Base-by-base conservation (phyloP, 2,329 filamentous ascomycete genomes). In the Trichophyton verrucosum region DNA sequence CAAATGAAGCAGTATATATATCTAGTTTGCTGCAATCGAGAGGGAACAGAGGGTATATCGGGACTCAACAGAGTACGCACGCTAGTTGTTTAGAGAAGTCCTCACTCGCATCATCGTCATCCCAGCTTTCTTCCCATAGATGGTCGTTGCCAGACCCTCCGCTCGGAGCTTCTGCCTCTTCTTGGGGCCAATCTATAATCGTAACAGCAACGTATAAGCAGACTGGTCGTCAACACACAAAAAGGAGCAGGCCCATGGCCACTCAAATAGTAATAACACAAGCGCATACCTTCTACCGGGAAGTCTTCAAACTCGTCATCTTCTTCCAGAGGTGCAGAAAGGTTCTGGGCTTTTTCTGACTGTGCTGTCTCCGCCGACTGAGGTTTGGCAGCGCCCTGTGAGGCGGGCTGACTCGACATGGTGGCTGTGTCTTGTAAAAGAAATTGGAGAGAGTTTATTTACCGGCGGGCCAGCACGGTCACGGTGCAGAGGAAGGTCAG, bases 221-320 rank as follows among this genome's bases (percentile, higher is more conserved):
- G 6, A 17, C 46, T 47, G 46, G 1, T 22, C 20, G 8, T 13
- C 44, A 47, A 38, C 13, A 13, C 33, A 13, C 3, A 60, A 46
- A 33, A 20, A 56, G n/a, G n/a, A 40, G 4, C 2, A 17, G 30
- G 17, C 13, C n/a, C 3, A 17, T 38, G 8, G 3, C 20, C 36
- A 22, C 27, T 22, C 17, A n/a, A 30, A 15, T 30, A 38, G 17
- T 15, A 15, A 15, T 1, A 9, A 4, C 2, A 49, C 38, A 24
- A 33, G 17, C 20, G 64, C 70, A 61, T 77, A 96, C 94, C 91
- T 77, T 99, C 92, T 61, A 95, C 88, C 27, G 94, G 94, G 71
- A 99, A 99, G 75, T 99, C 94, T 74, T 99, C 94, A 70, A 99
- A 99, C 78, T 99, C 94, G 75, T 99, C 94, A 72, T 99, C 94